phyloP scores from a whole-genome alignment of 768 basidiomycete species.

The Filobasidium wieringae region DNA sequence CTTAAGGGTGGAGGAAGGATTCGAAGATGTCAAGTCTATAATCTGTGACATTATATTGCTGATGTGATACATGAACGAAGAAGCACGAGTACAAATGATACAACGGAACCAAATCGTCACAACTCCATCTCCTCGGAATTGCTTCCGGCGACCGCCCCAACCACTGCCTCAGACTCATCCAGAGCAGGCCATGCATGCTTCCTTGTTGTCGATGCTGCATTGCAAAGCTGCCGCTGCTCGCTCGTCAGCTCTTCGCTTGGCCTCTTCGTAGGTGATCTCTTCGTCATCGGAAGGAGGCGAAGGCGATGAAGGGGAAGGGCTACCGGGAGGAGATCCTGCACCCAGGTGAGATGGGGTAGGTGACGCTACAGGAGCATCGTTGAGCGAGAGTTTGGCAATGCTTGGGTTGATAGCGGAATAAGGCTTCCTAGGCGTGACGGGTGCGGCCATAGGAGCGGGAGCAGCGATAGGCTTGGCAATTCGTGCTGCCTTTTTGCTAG shows the following conservation, averaged over 20 bases:
- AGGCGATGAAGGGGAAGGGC: neutral
- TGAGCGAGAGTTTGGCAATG: neutral
- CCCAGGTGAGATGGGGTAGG: neutral
- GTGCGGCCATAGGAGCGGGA: neutral
- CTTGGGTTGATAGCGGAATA: neutral
- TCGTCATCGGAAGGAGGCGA: slow-evolving; percentile 26
- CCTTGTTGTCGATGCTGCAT: slow-evolving; percentile 39
- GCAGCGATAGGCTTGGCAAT: slow-evolving; percentile 6
- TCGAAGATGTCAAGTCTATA: too few species aligned
- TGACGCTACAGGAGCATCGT: neutral
- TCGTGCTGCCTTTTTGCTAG: slow-evolving; percentile 1
- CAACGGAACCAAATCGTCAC: too few species aligned
- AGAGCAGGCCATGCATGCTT: too few species aligned
- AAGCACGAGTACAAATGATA: too few species aligned
- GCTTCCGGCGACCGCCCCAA: too few species aligned
- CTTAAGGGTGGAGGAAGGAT: too few species aligned
- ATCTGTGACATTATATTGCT: too few species aligned
- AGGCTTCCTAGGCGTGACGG: slow-evolving; percentile 1
- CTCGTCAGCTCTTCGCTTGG: slow-evolving; percentile 37
- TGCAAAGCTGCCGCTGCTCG: slow-evolving; percentile 38
- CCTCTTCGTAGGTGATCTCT: slow-evolving; percentile 38
- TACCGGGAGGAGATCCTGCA: neutral
- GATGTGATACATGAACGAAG: too few species aligned
- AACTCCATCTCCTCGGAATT: too few species aligned
- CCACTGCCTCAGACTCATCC: too few species aligned